phyloP scores from a whole-genome alignment of 2,329 filamentous ascomycete genomes.

The Monilinia laxa region DNA sequence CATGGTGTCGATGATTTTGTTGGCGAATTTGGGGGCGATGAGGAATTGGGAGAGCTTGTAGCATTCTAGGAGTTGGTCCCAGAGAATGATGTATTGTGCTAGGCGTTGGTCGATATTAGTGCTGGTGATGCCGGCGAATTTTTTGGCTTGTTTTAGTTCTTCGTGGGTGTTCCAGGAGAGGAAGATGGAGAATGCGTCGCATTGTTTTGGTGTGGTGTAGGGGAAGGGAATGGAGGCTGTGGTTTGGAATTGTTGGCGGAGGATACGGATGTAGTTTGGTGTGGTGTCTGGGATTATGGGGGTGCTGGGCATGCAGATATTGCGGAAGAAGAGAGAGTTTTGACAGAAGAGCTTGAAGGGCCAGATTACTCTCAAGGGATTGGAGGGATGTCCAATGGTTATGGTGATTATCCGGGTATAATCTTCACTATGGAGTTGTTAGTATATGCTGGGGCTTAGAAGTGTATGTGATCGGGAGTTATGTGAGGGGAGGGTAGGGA shows the following conservation, averaged over 20 bases:
- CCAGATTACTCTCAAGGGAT: not conserved
- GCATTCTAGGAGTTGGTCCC: not conserved
- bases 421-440: not conserved
- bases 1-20: not conserved
- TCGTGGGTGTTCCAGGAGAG: not conserved
- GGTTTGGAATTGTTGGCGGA: not conserved
- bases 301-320: not conserved
- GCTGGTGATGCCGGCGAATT: not conserved
- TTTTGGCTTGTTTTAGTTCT: not conserved
- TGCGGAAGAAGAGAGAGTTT: conserved; percentile 12
- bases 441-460: not conserved
- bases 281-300: not conserved
- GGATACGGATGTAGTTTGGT: not conserved
- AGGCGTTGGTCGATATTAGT: not conserved
- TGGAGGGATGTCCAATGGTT: not conserved
- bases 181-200: not conserved
- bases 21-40: not conserved
- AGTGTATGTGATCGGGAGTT: too few relatives aligned
- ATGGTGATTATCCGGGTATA: not conserved
- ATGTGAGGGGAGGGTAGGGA: accelerated
- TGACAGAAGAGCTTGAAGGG: not conserved
- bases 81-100: not conserved
- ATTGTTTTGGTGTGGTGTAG: not conserved
- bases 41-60: not conserved
- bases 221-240: not conserved